Conservation (phyloP, 139 green algal species). For the Chlorella sp. region DNA sequence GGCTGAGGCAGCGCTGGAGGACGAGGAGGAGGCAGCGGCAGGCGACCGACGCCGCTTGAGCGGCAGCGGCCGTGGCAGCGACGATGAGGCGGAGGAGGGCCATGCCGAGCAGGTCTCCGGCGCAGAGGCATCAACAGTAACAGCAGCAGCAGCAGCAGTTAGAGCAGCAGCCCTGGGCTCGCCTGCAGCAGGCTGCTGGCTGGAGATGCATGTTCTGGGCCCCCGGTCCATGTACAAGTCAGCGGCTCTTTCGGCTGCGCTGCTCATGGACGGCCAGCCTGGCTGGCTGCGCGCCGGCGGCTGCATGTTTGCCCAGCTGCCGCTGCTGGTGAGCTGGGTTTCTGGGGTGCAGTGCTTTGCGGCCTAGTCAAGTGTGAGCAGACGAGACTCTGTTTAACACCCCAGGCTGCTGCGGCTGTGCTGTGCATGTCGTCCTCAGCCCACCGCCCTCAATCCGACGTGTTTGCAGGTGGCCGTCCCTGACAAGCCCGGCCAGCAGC, state of each 20-base stretch:
- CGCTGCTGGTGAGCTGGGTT: slow-evolving; percentile 7
- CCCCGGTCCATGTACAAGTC: background rate
- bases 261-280: slow-evolving; percentile 17
- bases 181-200: slow-evolving; percentile 18
- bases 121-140: background rate
- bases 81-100: background rate
- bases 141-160: background rate
- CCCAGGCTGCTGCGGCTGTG: background rate
- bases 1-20: background rate
- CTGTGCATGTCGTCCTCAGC: background rate
- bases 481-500: background rate
- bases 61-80: background rate
- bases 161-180: background rate
- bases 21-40: background rate
- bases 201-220: slow-evolving; percentile 20
- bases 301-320: slow-evolving; percentile 1
- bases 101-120: no score
- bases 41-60: background rate
- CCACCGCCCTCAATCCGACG: background rate
- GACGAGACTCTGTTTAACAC: no score
- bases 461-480: background rate
- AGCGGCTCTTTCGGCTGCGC: background rate
- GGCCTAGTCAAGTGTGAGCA: no score
- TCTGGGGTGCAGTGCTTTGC: no score
- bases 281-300: slow-evolving; percentile 25